Percentiles rank a stretch among this genome's conserved stretches.
Conservation (phyloP, 2,329 filamentous ascomycete species). For the Passalora sequoiae region DNA sequence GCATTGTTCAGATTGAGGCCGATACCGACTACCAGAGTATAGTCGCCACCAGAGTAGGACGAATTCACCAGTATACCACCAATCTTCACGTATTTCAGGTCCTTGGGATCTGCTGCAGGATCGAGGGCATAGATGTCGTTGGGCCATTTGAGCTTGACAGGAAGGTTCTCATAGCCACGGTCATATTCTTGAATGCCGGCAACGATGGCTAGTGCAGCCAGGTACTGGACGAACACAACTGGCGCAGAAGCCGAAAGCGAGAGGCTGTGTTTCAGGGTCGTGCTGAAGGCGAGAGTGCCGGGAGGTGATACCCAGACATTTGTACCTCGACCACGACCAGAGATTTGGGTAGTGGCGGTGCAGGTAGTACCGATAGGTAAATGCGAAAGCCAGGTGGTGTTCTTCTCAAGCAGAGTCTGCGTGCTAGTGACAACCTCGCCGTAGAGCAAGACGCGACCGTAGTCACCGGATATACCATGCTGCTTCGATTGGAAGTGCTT, state of each 20-base stretch:
- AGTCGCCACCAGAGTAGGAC: constrained; percentile 68
- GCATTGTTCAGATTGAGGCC: constrained; percentile 88
- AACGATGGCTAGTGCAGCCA: constrained; percentile 81
- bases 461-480: constrained; percentile 54
- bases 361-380: constrained; percentile 83
- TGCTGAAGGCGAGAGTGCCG: constrained; percentile 82
- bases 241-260: constrained; percentile 67
- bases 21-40: constrained; percentile 75
- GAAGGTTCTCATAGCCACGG: constrained; percentile 64
- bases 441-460: constrained; percentile 76
- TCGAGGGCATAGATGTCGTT: constrained; percentile 68
- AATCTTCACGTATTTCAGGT: constrained; percentile 81
- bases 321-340: constrained; percentile 77
- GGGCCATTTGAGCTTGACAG: constrained; percentile 91
- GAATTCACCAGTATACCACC: constrained; percentile 90
- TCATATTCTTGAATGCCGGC: constrained; percentile 78
- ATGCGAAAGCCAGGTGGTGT: constrained; percentile 67
- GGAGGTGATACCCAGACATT: constrained; percentile 95
- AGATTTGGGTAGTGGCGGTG: constrained; percentile 80
- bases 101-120: constrained; percentile 19
- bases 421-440: constrained; percentile 91
- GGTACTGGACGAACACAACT: constrained; percentile 89
- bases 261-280: constrained; percentile 76
- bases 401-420: constrained; percentile 91
- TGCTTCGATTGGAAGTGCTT: constrained; percentile 54